Conservation (phyloP, 192 early-diverging fungal genomes). For the Rhizophagus clarus region DNA sequence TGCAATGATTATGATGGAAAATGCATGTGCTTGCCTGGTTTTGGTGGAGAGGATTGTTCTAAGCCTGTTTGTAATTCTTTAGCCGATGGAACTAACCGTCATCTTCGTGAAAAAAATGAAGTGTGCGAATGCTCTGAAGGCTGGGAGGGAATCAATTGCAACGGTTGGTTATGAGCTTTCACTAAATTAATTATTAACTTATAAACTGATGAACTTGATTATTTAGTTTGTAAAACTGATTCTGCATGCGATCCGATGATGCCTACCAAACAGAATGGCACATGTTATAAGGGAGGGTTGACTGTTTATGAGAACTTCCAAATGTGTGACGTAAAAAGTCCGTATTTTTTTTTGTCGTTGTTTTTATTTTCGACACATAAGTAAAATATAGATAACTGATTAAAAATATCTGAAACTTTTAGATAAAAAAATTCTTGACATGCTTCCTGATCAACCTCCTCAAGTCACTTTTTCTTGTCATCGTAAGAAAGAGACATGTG, state of each 20-base stretch:
- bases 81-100: constrained; percentile 62
- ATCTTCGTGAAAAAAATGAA: constrained; percentile 51
- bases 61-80: constrained; percentile 74
- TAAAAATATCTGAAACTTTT: not conserved
- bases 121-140: constrained; percentile 80
- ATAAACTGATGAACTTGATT: not conserved
- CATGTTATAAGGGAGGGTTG: constrained; percentile 74
- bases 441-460: constrained; percentile 66
- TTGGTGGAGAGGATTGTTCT: constrained; percentile 75
- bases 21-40: constrained; percentile 73
- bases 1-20: constrained; percentile 73
- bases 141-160: constrained; percentile 95
- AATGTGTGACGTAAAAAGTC: constrained; percentile 77
- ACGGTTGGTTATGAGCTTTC: constrained; percentile 50
- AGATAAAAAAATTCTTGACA: constrained; percentile 62
- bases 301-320: constrained; percentile 70
- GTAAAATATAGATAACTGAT: not conserved
- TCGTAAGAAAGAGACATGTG: constrained; percentile 57
- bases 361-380: not conserved
- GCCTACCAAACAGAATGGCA: constrained; percentile 69
- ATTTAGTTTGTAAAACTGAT: constrained; percentile 63
- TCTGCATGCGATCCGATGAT: constrained; percentile 67
- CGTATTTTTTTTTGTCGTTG: constrained; percentile 34
- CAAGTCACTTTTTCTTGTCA: constrained; percentile 80
- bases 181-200: not conserved